These are phyloP conservation scores for Phoenix roebelenii DNA, from an alignment of 176 grass and related monocot species.

Conservation along the genomic window DNA sequence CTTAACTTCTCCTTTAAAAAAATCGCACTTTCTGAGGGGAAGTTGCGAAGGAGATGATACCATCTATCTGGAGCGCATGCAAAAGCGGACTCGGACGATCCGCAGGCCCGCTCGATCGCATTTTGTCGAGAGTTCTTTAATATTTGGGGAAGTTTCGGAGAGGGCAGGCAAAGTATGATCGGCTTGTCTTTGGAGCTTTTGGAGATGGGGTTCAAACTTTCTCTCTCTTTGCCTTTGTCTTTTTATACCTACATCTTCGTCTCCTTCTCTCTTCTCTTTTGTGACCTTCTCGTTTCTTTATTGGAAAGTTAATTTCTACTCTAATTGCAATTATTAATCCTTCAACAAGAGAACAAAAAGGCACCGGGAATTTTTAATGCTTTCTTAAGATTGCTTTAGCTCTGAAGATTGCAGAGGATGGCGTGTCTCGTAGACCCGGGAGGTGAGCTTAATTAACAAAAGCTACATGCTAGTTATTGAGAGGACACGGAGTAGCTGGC, in stretches of 20 bases:
- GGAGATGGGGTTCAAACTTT: not conserved
- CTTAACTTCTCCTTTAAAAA: too few relatives aligned
- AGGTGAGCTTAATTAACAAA: too few relatives aligned
- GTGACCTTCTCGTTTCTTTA: not conserved
- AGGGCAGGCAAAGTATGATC: not conserved
- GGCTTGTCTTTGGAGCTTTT: conserved; percentile 4
- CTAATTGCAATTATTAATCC: not conserved
- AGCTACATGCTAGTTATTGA: too few relatives aligned
- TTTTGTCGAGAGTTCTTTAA: not conserved
- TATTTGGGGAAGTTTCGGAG: conserved; percentile 7
- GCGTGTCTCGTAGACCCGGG: too few relatives aligned
- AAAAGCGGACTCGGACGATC: not conserved
- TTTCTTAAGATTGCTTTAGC: too few relatives aligned
- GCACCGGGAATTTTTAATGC: not conserved
- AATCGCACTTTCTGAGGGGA: too few relatives aligned
- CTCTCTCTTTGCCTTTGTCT: not conserved
- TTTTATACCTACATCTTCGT: conserved; percentile 1
- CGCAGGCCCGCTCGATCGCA: not conserved
- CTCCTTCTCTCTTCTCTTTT: not conserved
- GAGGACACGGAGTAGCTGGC: too few relatives aligned
- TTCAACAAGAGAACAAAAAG: conserved; percentile 4
- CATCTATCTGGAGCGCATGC: too few relatives aligned
- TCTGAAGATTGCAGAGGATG: too few relatives aligned
- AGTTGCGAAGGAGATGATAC: too few relatives aligned
- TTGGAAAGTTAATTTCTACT: not conserved